Percentiles rank a stretch among this genome's conserved stretches.
phyloP scores from a whole-genome alignment of 208 protist species.

The Crithidia fasciculata region DNA sequence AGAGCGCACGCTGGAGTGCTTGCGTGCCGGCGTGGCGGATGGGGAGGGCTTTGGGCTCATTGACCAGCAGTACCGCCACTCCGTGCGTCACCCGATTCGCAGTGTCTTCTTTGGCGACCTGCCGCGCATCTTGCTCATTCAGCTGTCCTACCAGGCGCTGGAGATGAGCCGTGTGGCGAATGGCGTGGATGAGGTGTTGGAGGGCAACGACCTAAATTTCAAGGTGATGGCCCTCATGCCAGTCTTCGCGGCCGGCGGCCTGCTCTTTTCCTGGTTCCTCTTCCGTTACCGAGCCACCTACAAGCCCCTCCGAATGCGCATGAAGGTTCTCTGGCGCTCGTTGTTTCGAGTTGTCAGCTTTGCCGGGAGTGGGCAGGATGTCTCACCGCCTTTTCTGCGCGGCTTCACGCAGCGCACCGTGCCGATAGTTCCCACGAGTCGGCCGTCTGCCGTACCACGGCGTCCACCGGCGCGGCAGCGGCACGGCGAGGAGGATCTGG shows the following conservation, averaged over 20 bases:
- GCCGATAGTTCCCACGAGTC: neutral
- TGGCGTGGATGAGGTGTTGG: slow-evolving; percentile 80
- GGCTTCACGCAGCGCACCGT: neutral
- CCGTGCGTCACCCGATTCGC: slow-evolving; percentile 69
- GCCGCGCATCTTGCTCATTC: slow-evolving; percentile 73
- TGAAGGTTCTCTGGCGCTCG: slow-evolving; percentile 71
- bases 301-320: slow-evolving; percentile 49
- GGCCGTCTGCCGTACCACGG: neutral
- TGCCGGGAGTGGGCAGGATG: slow-evolving; percentile 25
- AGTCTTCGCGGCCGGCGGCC: slow-evolving; percentile 36
- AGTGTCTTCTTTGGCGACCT: slow-evolving; percentile 74
- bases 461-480: too few species aligned
- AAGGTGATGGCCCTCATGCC: slow-evolving; percentile 81
- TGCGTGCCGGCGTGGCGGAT: slow-evolving; percentile 56
- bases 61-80: slow-evolving; percentile 64
- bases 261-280: slow-evolving; percentile 34
- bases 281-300: slow-evolving; percentile 39
- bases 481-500: too few species aligned
- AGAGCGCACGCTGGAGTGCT: slow-evolving; percentile 42
- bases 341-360: slow-evolving; percentile 68
- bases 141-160: slow-evolving; percentile 69
- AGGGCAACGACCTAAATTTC: slow-evolving; percentile 84
- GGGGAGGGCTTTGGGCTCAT: slow-evolving; percentile 66
- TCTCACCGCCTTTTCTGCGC: slow-evolving; percentile 16
- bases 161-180: slow-evolving; percentile 81